A percentile compares a stretch with the other conserved stretches of the same genome.
These are phyloP conservation scores for Globisporangium okanoganense DNA, from an alignment of 352 stramenopile species.

Conservation along the genomic window DNA sequence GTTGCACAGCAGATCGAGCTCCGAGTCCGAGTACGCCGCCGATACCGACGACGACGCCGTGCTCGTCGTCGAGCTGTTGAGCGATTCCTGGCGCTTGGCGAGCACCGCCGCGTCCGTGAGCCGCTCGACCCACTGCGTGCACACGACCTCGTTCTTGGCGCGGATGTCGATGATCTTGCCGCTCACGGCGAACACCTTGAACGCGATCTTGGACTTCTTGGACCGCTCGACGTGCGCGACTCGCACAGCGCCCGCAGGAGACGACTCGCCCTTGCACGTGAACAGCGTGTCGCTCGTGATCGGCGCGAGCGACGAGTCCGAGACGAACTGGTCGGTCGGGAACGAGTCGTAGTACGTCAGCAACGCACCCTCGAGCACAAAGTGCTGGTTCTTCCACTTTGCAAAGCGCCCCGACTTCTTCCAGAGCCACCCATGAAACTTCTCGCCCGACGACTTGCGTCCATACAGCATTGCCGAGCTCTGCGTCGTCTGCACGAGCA, in stretches of 20 bases:
- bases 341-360: conserved; percentile 84
- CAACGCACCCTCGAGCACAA: conserved; percentile 72
- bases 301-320: conserved; percentile 46
- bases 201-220: conserved; percentile 73
- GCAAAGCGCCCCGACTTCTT: conserved; percentile 77
- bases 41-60: conserved; percentile 66
- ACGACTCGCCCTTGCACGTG: conserved; percentile 68
- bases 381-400: conserved; percentile 85
- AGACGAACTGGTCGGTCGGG: conserved; percentile 75
- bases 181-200: conserved; percentile 79
- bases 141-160: conserved; percentile 72
- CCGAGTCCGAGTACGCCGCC: conserved; percentile 61
- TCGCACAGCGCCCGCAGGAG: conserved; percentile 58
- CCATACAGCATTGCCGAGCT: conserved; percentile 66
- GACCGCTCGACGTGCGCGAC: conserved; percentile 77
- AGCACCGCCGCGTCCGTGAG: conserved; percentile 63
- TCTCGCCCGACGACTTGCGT: conserved; percentile 55
- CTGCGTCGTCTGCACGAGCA: conserved; percentile 82
- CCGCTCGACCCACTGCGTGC: conserved; percentile 69
- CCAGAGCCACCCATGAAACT: conserved; percentile 83
- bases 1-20: conserved; percentile 65
- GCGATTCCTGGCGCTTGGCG: conserved; percentile 71
- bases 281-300: conserved; percentile 65
- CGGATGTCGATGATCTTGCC: conserved; percentile 83
- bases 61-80: conserved; percentile 70